A percentile compares a stretch with the other conserved stretches of the same genome.
phyloP scores from a whole-genome alignment of 371 early-diverging fungal genomes.

The Saksenaea vasiformis region DNA sequence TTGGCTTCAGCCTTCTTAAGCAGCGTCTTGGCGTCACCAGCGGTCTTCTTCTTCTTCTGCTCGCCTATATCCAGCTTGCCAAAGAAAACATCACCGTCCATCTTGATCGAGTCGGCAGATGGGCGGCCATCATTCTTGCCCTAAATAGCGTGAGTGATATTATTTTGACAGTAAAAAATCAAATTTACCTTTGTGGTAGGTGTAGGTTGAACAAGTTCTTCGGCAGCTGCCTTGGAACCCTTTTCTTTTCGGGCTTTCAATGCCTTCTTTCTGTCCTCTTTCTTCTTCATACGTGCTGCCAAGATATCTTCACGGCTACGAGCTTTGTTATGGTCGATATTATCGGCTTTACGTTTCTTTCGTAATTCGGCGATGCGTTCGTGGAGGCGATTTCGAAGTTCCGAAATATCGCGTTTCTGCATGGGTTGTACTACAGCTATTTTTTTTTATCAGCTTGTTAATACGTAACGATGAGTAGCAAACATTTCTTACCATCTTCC shows the following conservation, averaged over 20 bases:
- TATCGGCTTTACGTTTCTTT: constrained; percentile 65
- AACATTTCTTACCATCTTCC: constrained; percentile 6
- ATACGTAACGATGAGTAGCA: background rate
- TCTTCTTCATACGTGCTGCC: constrained; percentile 76
- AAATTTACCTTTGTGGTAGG: constrained; percentile 20
- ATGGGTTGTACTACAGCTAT: constrained; percentile 31
- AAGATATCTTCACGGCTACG: constrained; percentile 76
- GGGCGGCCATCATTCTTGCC: constrained; percentile 13
- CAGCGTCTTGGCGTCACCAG: constrained; percentile 72
- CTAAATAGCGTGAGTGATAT: background rate
- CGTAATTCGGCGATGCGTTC: constrained; percentile 71
- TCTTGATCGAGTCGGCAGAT: constrained; percentile 55
- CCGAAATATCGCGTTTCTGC: constrained; percentile 56
- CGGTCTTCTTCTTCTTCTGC: constrained; percentile 71
- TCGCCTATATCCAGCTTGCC: constrained; percentile 73
- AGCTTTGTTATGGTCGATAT: constrained; percentile 42
- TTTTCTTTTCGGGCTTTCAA: constrained; percentile 73
- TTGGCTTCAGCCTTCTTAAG: constrained; percentile 77
- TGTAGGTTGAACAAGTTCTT: constrained; percentile 55
- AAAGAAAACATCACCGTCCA: constrained; percentile 66
- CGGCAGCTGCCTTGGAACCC: constrained; percentile 48
- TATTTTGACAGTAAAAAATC: background rate
- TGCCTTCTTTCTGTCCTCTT: constrained; percentile 70
- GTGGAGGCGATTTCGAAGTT: constrained; percentile 71
- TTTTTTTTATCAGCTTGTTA: background rate